Evolutionary conservation across 208 protist genomes (phyloP).

Genomic region (Acanthamoeba castellanii): DNA sequence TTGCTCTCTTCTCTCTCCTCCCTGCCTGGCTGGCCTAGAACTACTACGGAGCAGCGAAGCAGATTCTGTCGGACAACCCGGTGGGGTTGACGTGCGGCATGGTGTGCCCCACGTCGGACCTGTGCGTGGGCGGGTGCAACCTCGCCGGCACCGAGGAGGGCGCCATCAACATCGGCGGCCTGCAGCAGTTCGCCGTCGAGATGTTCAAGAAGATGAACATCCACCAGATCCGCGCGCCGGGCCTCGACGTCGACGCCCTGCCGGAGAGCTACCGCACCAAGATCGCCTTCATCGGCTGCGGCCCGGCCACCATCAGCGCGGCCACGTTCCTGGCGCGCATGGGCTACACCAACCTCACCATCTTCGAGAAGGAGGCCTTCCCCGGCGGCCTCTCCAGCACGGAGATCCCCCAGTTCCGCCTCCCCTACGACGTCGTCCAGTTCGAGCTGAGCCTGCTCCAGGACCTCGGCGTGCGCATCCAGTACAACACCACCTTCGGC

Average conservation of each 20-base stretch:
- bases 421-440: conserved; percentile 91
- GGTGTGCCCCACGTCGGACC: conserved; percentile 90
- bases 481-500: conserved; percentile 84
- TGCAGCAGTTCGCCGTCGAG: conserved; percentile 91
- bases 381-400: conserved; percentile 88
- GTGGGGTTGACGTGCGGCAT: conserved; percentile 91
- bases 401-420: conserved; percentile 93
- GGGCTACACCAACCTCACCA: conserved; percentile 92
- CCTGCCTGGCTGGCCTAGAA: conserved; percentile 75
- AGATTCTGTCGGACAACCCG: conserved; percentile 93
- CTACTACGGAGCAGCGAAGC: conserved; percentile 92
- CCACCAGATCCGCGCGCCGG: conserved; percentile 89
- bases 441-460: conserved; percentile 92
- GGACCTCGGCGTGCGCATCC: conserved; percentile 91
- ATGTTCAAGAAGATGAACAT: conserved; percentile 92
- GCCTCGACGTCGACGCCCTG: conserved; percentile 83
- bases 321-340: conserved; percentile 92
- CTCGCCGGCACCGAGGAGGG: conserved; percentile 89
- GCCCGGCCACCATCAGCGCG: conserved; percentile 91
- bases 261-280: conserved; percentile 85
- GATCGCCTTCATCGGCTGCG: conserved; percentile 90
- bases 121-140: conserved; percentile 93
- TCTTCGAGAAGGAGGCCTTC: conserved; percentile 92
- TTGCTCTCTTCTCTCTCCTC: neutral
- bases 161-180: conserved; percentile 89